Base-by-base conservation (phyloP, 805 yeast species). In the Komagataella kurtzmanii region DNA sequence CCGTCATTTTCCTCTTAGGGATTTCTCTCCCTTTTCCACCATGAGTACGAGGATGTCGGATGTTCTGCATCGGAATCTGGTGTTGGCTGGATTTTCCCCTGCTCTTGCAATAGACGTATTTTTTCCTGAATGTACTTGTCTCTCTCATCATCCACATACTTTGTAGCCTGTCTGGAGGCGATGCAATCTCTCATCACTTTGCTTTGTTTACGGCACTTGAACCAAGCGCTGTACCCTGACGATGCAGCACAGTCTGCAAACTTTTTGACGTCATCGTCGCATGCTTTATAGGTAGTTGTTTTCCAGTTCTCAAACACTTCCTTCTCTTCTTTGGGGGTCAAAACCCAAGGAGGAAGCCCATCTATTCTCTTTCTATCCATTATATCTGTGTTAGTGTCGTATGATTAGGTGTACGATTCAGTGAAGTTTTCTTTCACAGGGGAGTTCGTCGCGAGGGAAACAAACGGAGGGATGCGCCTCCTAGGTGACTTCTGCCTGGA, bases 251-350 rank as follows among this genome's bases (percentile, higher is more conserved):
- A 88, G 47, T 75, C 76, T 3, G 83, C 79, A 60, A 81, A 84
- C 17, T 73, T 76, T 53, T 77, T 83, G 40, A 90, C 96, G 48
- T 72, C 67, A 17, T 75, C 83, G 58, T 81, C 87, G 62, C 95
- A 86, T 52, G 68, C 64, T 47, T 76, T 73, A 70, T 85, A 85
- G 0, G 91, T 78, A 59, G 72, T 72, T 53, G 70, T 74, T 63
- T 85, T 79, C 82, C 90, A 80, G 58, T 85, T 76, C 57, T 76
- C 80, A 59, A 85, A 79, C 43, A 84, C 81, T 53, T 80, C 76
- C 65, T 80, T 81, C 61, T 86, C 95, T 62, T 86, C 93, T 55
- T 74, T 75, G 12, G 93, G 91, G 0, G 87, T 77, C 19, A 86
- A 68, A 55, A 84, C 76, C 95, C 95, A 86, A 10, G 77, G 69